Conservation (phyloP, 2,329 filamentous ascomycete species). For the Sporothrix globosa region DNA sequence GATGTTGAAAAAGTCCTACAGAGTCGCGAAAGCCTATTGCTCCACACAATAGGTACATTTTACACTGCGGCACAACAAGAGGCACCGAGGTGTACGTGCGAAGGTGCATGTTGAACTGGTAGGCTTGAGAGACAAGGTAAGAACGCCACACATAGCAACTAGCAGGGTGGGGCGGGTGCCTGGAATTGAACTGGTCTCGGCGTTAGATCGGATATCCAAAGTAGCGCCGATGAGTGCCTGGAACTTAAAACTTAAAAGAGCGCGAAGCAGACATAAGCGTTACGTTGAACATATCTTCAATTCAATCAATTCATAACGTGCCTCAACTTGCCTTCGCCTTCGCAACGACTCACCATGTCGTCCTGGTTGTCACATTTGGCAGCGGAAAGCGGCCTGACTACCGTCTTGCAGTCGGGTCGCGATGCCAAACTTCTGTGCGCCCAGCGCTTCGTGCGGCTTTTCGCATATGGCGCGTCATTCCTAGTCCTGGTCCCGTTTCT, state of each 20-base stretch:
- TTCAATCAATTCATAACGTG: neutral
- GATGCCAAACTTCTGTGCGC: slow-evolving; percentile 62
- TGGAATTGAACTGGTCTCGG: neutral
- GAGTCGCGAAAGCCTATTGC: slow-evolving; percentile 1
- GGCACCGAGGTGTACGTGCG: too few relatives aligned
- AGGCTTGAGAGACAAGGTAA: too few relatives aligned
- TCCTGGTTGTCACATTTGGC: slow-evolving; percentile 19
- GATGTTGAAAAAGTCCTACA: neutral
- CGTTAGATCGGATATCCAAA: slow-evolving; percentile 13
- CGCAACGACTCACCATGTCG: neutral
- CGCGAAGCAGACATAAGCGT: neutral
- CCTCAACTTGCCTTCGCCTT: neutral
- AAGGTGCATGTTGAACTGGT: too few relatives aligned
- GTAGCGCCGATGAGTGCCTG: neutral
- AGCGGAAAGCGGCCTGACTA: slow-evolving; percentile 51
- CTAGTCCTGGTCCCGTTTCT: slow-evolving; percentile 63
- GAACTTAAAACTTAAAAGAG: slow-evolving; percentile 13
- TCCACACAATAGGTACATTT: neutral
- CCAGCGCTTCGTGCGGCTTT: slow-evolving; percentile 64
- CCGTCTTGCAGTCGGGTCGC: slow-evolving; percentile 47
- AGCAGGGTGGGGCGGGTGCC: neutral
- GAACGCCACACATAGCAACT: too few relatives aligned
- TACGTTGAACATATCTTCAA: neutral
- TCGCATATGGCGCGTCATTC: slow-evolving; percentile 64
- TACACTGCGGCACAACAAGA: too few relatives aligned